phyloP scores from a whole-genome alignment of 148 eudicot genomes.

The Diospyros kaki region DNA sequence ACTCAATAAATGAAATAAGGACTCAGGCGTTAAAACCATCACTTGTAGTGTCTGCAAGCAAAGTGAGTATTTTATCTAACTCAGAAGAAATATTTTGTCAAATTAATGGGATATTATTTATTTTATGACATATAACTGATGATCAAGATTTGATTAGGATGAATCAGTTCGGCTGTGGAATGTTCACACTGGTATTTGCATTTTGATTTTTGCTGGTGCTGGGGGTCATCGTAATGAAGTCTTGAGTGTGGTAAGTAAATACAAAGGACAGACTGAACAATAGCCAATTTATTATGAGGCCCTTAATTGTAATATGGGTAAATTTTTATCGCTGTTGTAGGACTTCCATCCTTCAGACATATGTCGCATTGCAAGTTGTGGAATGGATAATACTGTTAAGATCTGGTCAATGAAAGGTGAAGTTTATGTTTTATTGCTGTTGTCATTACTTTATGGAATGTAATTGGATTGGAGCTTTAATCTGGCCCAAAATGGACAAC shows the following conservation, averaged over 20 bases:
- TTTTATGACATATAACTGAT: constrained; percentile 13
- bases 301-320: background rate
- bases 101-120: background rate
- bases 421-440: background rate
- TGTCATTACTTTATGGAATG: background rate
- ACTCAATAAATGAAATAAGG: constrained; percentile 88
- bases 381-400: constrained; percentile 96
- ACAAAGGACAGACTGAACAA: too few species aligned
- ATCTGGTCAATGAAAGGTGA: constrained; percentile 99
- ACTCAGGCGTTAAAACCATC: constrained; percentile 85
- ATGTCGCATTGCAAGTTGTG: constrained; percentile 94
- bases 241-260: constrained; percentile 75
- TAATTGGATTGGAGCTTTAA: constrained; percentile 1
- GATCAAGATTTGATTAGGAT: constrained; percentile 47
- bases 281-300: background rate
- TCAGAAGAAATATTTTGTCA: background rate
- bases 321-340: constrained; percentile 26
- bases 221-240: constrained; percentile 99
- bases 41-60: constrained; percentile 95
- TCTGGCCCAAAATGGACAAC: background rate
- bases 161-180: constrained; percentile 99
- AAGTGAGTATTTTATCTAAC: constrained; percentile 46
- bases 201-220: constrained; percentile 97
- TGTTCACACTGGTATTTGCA: constrained; percentile 95
- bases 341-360: constrained; percentile 98